Evolutionary conservation across 2,329 filamentous ascomycete species (phyloP), one percentile per base, ranked within the genome.

Genomic region (Ophiostoma angusticollis): DNA sequence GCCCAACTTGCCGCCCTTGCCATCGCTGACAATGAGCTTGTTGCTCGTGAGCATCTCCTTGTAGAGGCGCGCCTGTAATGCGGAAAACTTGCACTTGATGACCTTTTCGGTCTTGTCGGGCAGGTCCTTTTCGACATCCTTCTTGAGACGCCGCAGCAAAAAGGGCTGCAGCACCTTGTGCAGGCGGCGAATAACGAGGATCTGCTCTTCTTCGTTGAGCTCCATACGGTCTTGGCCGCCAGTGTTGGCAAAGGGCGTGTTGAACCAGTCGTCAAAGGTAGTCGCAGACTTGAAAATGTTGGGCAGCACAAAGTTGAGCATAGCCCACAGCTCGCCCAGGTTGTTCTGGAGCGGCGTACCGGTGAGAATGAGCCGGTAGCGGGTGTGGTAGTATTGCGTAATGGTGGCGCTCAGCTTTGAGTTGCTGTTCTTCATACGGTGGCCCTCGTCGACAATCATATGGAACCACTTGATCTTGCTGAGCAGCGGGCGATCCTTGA

Each of bases 401-500:
- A 98, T 84, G 5, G 91, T 96, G 49, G 79, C 85, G 60, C 85
- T 95, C 50, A 98, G 72, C 64, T 98, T 98, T 9, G 91, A 98
- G 51, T 91, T 80, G 22, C 84, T 73, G 61, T 98, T 98, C 74
- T 98, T 98, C 91, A 98, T 98, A 58, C 91, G 86, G 61, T 98
- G 91, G 63, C 91, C 91, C 68, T 98, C 91, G 53, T 98, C 91
- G 49, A 98, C 91, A 52, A 98, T 96, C 91, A 98, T 96, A 64
- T 98, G 91, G 52, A 95, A 81, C 91, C 91, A 98, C 63, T 96
- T 96, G 63, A 98, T 89, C 69, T 96, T 96, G 68, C 84, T 93
- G 11, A 98, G 66, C 49, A 98, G 71, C 0, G 89, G 89, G 25
- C 91, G 78, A 55, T 98, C 91, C 65, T 96, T 98, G 73, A 98